Evolutionary conservation across 2,329 filamentous ascomycete species (phyloP).

Genomic region (Aspergillus transmontanensis): DNA sequence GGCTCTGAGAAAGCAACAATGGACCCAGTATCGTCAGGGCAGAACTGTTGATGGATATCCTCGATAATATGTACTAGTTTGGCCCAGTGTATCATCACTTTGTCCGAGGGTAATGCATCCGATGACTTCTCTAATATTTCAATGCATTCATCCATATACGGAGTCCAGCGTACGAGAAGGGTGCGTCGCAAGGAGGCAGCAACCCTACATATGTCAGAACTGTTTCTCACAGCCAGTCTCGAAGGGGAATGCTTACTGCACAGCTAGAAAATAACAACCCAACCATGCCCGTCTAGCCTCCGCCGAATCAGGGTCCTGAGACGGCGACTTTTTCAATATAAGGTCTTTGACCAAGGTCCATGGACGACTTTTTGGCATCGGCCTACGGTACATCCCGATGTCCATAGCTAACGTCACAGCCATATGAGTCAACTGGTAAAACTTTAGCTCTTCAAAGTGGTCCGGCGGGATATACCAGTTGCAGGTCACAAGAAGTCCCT

Average conservation of each 20-base stretch:
- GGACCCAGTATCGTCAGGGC: constrained; percentile 64
- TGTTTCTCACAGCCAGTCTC: not conserved
- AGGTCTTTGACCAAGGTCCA: constrained; percentile 42
- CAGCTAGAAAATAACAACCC: constrained; percentile 63
- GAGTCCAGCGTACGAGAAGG: constrained; percentile 62
- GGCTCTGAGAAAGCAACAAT: constrained; percentile 60
- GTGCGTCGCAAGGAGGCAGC: constrained; percentile 61
- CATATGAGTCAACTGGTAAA: constrained; percentile 83
- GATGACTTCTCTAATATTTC: constrained; percentile 59
- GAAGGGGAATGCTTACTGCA: constrained; percentile 45
- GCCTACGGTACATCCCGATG: constrained; percentile 70
- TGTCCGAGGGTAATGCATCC: constrained; percentile 60
- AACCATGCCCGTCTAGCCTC: constrained; percentile 63
- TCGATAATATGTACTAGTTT: constrained; percentile 66
- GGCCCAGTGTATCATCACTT: constrained; percentile 58
- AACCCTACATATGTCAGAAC: constrained; percentile 42
- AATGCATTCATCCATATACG: constrained; percentile 65
- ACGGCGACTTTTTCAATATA: constrained; percentile 38
- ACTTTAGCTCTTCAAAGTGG: constrained; percentile 82
- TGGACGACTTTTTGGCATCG: constrained; percentile 37
- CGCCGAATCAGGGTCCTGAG: constrained; percentile 53
- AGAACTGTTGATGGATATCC: constrained; percentile 68
- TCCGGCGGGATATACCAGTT: constrained; percentile 86
- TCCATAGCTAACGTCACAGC: constrained; percentile 82
- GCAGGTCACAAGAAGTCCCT: constrained; percentile 73